Percentiles rank a stretch among this genome's conserved stretches.
Evolutionary conservation across 441 rosid genomes (phyloP).

Genomic region (Corymbia calophylla): DNA sequence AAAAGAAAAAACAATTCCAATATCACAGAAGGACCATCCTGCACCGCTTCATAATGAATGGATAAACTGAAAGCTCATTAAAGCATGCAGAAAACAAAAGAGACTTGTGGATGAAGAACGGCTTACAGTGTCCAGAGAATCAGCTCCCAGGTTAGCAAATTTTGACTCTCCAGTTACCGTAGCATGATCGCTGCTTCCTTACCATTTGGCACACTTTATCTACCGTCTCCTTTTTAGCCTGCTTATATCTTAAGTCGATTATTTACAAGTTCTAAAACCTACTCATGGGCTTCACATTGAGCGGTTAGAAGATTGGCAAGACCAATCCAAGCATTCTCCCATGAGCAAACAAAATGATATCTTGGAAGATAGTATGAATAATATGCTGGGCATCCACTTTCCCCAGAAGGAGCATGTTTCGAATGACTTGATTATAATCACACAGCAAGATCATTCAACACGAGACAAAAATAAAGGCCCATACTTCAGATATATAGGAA

Average conservation of each 20-base stretch:
- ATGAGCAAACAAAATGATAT: background rate
- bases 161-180: slow-evolving; percentile 49
- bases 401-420: background rate
- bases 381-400: background rate
- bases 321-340: background rate
- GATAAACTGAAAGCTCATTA: background rate
- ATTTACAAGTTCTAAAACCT: background rate
- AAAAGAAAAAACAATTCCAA: background rate
- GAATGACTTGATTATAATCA: background rate
- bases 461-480: background rate
- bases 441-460: background rate
- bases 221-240: slow-evolving; percentile 79
- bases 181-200: slow-evolving; percentile 47
- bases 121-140: slow-evolving; percentile 80
- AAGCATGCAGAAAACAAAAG: background rate
- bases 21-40: background rate
- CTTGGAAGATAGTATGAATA: background rate
- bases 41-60: too few species aligned
- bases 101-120: background rate
- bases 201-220: slow-evolving; percentile 69
- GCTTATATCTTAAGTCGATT: background rate
- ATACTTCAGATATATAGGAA: background rate
- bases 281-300: background rate
- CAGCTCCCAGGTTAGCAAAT: slow-evolving; percentile 74
- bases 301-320: background rate